These are phyloP conservation scores for Stereum hirsutum DNA, from an alignment of 1,284 basidiomycete genomes.

Conservation along the genomic window DNA sequence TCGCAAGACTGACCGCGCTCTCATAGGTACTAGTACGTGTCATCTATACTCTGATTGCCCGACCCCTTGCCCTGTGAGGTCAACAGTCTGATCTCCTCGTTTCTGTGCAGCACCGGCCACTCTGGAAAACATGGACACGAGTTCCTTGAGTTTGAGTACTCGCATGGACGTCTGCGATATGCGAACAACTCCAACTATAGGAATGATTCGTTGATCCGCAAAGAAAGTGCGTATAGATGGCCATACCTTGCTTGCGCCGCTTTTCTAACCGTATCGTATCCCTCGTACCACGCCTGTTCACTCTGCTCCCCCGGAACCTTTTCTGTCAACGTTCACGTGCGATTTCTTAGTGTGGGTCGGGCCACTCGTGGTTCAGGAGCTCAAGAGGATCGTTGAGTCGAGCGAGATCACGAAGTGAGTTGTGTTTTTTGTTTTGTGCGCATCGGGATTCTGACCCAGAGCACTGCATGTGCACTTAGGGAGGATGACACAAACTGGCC, in stretches of 20 bases:
- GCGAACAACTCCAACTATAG: conserved; percentile 99
- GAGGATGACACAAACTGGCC: conserved; percentile 99
- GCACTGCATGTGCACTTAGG: conserved; percentile 33
- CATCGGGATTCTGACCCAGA: background rate
- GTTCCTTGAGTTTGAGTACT: conserved; percentile 98
- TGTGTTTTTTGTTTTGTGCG: background rate
- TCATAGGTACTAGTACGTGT: conserved; percentile 74
- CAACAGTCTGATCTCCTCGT: conserved; percentile 7
- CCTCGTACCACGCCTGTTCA: no score
- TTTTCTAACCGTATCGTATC: no score
- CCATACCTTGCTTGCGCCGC: no score
- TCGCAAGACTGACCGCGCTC: background rate
- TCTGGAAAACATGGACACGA: conserved; percentile 96
- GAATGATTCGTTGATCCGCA: conserved; percentile 93
- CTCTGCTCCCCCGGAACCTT: background rate
- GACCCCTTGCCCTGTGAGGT: background rate
- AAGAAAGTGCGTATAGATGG: conserved; percentile 89
- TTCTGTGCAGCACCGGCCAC: conserved; percentile 71
- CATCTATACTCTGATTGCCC: no score
- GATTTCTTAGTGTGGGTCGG: conserved; percentile 99
- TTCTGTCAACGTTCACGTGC: background rate
- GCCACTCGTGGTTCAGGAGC: conserved; percentile 84
- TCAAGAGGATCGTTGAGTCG: conserved; percentile 90
- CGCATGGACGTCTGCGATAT: conserved; percentile 91
- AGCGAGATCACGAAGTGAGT: conserved; percentile 92